A percentile compares a stretch with the other conserved stretches of the same genome.
Conservation (phyloP, 257 asterid genomes). For the Forsythia suspensa region DNA sequence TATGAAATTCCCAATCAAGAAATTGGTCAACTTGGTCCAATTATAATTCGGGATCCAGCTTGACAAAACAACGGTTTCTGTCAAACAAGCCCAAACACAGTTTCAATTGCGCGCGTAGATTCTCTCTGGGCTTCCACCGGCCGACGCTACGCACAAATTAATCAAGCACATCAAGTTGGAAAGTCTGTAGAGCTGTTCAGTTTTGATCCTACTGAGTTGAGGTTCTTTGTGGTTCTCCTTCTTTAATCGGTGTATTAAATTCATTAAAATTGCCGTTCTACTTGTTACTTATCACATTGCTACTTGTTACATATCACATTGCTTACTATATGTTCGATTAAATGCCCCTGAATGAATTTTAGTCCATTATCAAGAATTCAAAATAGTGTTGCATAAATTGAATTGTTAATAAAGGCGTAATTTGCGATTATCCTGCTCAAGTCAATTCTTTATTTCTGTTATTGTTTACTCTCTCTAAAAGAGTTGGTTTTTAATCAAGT, state of each 20-base stretch:
- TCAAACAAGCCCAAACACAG: background rate
- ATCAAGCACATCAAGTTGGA: background rate
- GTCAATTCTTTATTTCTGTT: background rate
- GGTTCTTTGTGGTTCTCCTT: background rate
- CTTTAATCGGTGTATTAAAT: background rate
- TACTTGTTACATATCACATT: background rate
- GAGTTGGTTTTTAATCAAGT: background rate
- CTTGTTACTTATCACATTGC: constrained; percentile 13
- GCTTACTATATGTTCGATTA: constrained; percentile 37
- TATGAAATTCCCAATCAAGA: too few species aligned
- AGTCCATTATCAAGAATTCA: background rate
- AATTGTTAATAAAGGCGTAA: background rate
- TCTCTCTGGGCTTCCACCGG: background rate
- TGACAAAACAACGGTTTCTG: background rate
- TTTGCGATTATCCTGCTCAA: background rate
- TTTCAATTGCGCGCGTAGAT: background rate
- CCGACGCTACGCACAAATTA: background rate
- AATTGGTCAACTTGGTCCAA: too few species aligned
- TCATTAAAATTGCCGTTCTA: background rate
- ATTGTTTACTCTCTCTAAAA: background rate
- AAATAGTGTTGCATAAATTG: background rate
- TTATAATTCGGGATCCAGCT: too few species aligned
- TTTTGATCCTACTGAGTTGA: background rate
- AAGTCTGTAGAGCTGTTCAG: background rate
- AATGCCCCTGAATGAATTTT: constrained; percentile 16